Conservation (phyloP, 176 grass and related monocot genomes). For the Ampelocalamus luodianensis region DNA sequence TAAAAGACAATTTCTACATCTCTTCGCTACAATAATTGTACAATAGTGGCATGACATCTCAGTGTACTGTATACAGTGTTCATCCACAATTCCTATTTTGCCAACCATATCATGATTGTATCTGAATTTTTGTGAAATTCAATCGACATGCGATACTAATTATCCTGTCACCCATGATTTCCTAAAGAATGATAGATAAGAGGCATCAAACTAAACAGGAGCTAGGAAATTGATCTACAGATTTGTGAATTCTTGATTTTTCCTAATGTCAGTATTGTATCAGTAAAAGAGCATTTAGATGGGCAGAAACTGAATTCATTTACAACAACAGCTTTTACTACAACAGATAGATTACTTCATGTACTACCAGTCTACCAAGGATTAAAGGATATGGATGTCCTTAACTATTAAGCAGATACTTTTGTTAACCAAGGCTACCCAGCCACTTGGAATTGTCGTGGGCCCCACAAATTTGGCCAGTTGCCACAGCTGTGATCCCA, state of each 20-base stretch:
- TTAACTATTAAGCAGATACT: conserved; percentile 9
- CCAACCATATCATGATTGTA: background rate
- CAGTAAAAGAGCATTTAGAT: background rate
- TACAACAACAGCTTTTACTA: background rate
- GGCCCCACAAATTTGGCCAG: conserved; percentile 13
- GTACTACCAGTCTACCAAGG: background rate
- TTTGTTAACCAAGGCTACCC: background rate
- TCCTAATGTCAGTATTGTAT: background rate
- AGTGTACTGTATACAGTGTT: conserved; percentile 7
- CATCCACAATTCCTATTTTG: background rate
- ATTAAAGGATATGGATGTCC: background rate
- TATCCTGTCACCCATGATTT: background rate
- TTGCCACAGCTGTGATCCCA: conserved; percentile 30
- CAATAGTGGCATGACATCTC: background rate
- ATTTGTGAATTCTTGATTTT: background rate
- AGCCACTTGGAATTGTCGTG: background rate
- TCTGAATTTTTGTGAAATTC: conserved; percentile 2
- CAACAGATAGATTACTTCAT: background rate
- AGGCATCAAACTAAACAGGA: background rate
- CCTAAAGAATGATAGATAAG: background rate
- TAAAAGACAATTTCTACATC: conserved; percentile 6
- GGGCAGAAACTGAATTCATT: background rate
- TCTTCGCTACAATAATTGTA: conserved; percentile 19
- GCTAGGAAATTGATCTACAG: background rate
- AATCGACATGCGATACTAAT: background rate